Evolutionary conservation across 1,284 basidiomycete genomes (phyloP), one percentile per base, ranked within the genome.

Genomic region (Heimioporus retisporus): DNA sequence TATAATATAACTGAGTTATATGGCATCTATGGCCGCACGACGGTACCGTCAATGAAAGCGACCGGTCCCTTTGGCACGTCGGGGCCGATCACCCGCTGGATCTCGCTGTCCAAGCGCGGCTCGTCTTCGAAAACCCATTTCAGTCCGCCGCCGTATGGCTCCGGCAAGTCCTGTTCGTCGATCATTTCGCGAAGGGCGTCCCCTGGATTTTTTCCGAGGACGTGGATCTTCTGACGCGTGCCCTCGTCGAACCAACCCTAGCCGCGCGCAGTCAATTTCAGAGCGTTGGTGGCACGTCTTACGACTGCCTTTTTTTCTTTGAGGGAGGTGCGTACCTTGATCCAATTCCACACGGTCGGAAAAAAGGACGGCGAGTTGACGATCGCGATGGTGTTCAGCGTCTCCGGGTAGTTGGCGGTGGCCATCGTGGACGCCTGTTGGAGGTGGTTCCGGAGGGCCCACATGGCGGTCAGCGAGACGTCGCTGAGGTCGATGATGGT

Each of bases 401-500:
- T 93, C 77, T 95, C 93, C 3, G 93, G 93, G 74, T 94, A 94
- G 71, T 94, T 90, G 23, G 91, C 91, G 0, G 91, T 93, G 2
- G 91, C 92, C 59, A 95, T 83, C 19, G 82, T 84, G 23, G 90
- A 90, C 0, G 93, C 90, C 72, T 94, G 89, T 71, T 92, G 90
- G 16, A 95, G 84, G 75, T 93, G 93, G 56, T 76, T 80, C 19
- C 92, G 86, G 35, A 94, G 83, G 48, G 83, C 79, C 89, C 91
- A 94, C 80, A 95, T 87, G 2, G 87, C 82, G 51, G 81, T 77
- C 15, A 95, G 79, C 13, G 91, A 88, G 64, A 90, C 85, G 61
- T 82, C 79, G 25, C 83, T 81, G 25, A 95, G 84, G 78, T 95
- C 93, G 71, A 95, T 90, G 72, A 95, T 93, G n/a, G 88, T 88